Percentiles rank a stretch among this genome's conserved stretches.
These are phyloP conservation scores for Aspergillus tamarii DNA, from an alignment of 2,329 filamentous ascomycete genomes.

Conservation along the genomic window DNA sequence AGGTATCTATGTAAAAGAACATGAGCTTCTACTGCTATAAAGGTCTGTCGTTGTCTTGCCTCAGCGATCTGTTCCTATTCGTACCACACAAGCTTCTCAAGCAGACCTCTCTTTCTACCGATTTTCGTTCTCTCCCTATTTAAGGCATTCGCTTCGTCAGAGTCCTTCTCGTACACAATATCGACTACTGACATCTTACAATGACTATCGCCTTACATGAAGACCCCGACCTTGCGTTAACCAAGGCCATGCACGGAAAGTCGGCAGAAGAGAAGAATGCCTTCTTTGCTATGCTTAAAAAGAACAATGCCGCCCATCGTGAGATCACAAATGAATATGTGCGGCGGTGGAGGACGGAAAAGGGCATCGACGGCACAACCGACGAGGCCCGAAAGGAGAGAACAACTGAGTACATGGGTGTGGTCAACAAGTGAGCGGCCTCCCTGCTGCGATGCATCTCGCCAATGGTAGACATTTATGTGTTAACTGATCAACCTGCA, in stretches of 20 bases:
- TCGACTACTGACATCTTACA: neutral
- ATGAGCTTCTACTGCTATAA: neutral
- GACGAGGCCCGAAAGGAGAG: slow-evolving; percentile 2
- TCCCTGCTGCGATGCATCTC: neutral
- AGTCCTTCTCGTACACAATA: neutral
- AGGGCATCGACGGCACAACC: slow-evolving; percentile 2
- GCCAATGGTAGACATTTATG: neutral
- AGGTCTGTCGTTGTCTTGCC: neutral
- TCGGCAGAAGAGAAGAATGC: slow-evolving; percentile 2
- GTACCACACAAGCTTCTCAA: neutral
- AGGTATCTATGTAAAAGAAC: neutral
- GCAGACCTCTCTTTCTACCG: neutral
- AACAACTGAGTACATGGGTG: slow-evolving; percentile 4
- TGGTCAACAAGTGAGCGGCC: neutral
- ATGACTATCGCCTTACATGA: slow-evolving; percentile 5
- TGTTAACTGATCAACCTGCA: neutral
- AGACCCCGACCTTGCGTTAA: slow-evolving; percentile 4
- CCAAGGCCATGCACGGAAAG: slow-evolving; percentile 3
- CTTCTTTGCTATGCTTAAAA: slow-evolving; percentile 3
- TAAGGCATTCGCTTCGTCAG: neutral
- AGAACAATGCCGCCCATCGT: slow-evolving; percentile 1
- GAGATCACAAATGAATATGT: slow-evolving; percentile 4
- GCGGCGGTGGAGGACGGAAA: neutral
- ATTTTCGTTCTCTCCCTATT: neutral
- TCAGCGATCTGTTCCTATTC: neutral